These are phyloP conservation scores for Cryptosporidium ryanae DNA, from an alignment of 169 alveolate genomes.

Conservation along the genomic window DNA sequence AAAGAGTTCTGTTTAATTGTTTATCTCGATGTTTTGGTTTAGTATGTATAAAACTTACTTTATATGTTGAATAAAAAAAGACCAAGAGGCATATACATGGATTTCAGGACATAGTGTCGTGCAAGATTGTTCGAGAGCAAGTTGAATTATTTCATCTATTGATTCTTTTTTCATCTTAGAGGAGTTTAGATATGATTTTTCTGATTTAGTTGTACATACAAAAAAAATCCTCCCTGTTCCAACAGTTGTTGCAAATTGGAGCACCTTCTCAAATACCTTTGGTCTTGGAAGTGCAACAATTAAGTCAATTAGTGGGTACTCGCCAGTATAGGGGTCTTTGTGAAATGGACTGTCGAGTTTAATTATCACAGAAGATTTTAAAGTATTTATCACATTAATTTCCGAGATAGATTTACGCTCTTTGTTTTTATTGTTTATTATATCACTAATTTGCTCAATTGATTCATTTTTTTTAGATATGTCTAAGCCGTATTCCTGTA, in stretches of 20 bases:
- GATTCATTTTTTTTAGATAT: not conserved
- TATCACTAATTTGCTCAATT: not conserved
- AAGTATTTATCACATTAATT: slow-evolving; percentile 10
- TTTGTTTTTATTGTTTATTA: not conserved
- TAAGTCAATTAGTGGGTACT: slow-evolving; percentile 79
- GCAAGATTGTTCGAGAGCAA: slow-evolving; percentile 69
- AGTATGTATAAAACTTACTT: slow-evolving; percentile 16
- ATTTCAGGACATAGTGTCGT: slow-evolving; percentile 56
- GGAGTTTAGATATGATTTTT: slow-evolving; percentile 77
- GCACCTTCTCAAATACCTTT: slow-evolving; percentile 79
- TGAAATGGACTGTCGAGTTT: slow-evolving; percentile 45
- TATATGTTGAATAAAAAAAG: slow-evolving; percentile 14
- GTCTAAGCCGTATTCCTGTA: not conserved
- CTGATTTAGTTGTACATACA: slow-evolving; percentile 82
- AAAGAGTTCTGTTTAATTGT: slow-evolving; percentile 5
- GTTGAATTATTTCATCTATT: slow-evolving; percentile 55
- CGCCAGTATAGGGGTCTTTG: slow-evolving; percentile 13
- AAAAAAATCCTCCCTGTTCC: slow-evolving; percentile 81
- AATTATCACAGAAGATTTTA: slow-evolving; percentile 8
- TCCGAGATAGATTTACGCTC: slow-evolving; percentile 24
- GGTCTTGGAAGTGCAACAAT: slow-evolving; percentile 84
- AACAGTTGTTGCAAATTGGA: slow-evolving; percentile 76
- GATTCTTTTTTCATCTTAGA: slow-evolving; percentile 69
- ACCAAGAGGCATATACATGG: slow-evolving; percentile 68
- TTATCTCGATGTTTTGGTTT: not conserved